phyloP scores from a whole-genome alignment of 2,329 filamentous ascomycete species.

The Colletotrichum sublineola region DNA sequence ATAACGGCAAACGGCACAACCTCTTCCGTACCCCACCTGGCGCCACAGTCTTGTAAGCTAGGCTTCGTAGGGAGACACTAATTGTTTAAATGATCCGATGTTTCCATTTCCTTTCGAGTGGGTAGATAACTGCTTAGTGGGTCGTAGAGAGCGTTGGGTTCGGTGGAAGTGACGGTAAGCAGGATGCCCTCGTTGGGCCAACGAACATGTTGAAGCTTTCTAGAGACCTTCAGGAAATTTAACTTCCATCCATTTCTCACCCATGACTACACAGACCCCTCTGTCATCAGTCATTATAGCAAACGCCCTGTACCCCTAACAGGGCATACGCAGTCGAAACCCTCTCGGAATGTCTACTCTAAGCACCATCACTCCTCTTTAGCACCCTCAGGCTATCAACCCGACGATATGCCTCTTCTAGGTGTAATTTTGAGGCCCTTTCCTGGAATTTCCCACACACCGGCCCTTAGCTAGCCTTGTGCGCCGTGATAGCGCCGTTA shows the following conservation, averaged over 20 bases:
- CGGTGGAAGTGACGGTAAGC: constrained; percentile 51
- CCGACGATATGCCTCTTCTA: no score
- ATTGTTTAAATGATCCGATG: constrained; percentile 40
- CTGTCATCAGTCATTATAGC: no score
- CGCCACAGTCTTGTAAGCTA: constrained; percentile 42
- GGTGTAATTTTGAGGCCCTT: no score
- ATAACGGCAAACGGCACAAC: constrained; percentile 42
- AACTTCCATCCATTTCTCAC: no score
- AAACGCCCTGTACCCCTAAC: no score
- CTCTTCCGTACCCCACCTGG: constrained; percentile 44
- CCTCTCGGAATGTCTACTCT: no score
- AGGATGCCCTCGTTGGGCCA: constrained; percentile 51
- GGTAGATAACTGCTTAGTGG: constrained; percentile 40
- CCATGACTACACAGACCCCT: no score
- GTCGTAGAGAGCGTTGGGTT: constrained; percentile 51
- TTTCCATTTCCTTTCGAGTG: constrained; percentile 36
- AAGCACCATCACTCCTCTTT: constrained; percentile 17
- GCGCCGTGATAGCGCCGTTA: no score
- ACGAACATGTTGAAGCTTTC: constrained; percentile 50
- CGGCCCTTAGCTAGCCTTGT: no score
- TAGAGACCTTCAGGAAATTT: constrained; percentile 46
- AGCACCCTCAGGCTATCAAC: no score
- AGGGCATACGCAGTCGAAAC: no score
- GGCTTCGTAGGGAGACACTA: constrained; percentile 34
- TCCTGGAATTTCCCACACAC: no score